Conservation (phyloP, 768 basidiomycete genomes). For the Xerocomus potaroensis region DNA sequence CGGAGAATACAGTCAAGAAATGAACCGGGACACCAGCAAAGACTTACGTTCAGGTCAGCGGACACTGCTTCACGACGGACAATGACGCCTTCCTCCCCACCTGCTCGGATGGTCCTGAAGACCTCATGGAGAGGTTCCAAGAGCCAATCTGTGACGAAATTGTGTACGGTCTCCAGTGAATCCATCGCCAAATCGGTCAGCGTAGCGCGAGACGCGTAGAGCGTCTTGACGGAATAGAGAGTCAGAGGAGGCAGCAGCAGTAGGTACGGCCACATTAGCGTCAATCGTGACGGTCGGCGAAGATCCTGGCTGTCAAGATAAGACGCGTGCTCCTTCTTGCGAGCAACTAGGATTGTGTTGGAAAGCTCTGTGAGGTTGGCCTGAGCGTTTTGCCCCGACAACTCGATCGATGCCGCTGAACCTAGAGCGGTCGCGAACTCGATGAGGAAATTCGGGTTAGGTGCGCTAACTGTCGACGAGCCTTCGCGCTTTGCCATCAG, state of each 20-base stretch:
- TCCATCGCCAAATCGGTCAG: conserved; percentile 55
- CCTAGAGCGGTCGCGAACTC: conserved; percentile 19
- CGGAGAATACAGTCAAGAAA: background rate
- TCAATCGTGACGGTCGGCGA: conserved; percentile 61
- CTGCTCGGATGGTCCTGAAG: conserved; percentile 75
- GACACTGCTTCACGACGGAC: conserved; percentile 77
- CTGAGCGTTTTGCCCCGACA: conserved; percentile 8
- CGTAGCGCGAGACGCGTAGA: conserved; percentile 58
- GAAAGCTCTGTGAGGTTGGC: conserved; percentile 17
- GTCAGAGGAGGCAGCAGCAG: conserved; percentile 70
- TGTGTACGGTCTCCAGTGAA: conserved; percentile 58
- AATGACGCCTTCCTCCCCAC: conserved; percentile 70
- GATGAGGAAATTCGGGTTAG: conserved; percentile 16
- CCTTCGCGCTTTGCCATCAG: conserved; percentile 17
- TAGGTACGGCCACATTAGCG: conserved; percentile 77
- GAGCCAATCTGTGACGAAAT: conserved; percentile 81
- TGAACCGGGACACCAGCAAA: background rate
- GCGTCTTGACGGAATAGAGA: conserved; percentile 44
- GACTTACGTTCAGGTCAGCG: conserved; percentile 75
- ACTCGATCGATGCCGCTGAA: conserved; percentile 14
- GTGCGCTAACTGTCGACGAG: background rate
- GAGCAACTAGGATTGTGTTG: conserved; percentile 21
- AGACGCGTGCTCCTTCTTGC: conserved; percentile 25
- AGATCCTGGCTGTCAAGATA: conserved; percentile 40
- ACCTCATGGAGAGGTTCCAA: conserved; percentile 83